Evolutionary conservation across 1,139 yeast species (phyloP).

Genomic region (Suhomyces bolitotheri): DNA sequence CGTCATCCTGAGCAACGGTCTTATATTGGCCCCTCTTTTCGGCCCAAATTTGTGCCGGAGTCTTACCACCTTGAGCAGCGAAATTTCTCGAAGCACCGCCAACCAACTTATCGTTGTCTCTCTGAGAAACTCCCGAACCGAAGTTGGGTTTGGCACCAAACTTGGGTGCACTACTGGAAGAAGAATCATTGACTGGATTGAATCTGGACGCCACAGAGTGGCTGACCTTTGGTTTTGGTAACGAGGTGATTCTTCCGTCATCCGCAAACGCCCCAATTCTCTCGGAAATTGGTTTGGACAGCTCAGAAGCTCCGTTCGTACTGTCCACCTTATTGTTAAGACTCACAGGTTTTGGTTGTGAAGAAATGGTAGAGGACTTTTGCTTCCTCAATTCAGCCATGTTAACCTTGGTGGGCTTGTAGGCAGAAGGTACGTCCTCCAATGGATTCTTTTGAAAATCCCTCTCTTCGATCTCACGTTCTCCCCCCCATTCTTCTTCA

Average conservation of each 20-base stretch:
- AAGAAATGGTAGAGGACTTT: conserved; percentile 50
- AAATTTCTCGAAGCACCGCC: conserved; percentile 71
- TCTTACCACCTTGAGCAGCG: conserved; percentile 75
- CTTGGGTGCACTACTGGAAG: conserved; percentile 29
- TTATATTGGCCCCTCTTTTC: conserved; percentile 74
- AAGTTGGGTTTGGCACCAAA: conserved; percentile 58
- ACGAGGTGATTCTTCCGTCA: conserved; percentile 56
- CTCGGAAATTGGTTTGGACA: conserved; percentile 40
- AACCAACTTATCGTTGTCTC: conserved; percentile 46
- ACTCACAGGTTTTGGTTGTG: conserved; percentile 33
- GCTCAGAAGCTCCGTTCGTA: conserved; percentile 11
- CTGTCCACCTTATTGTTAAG: conserved; percentile 29
- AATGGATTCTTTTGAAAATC: conserved; percentile 66
- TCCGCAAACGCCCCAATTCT: conserved; percentile 41
- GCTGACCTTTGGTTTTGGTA: conserved; percentile 65
- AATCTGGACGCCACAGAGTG: conserved; percentile 56
- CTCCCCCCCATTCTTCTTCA: conserved; percentile 68
- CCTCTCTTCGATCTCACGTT: conserved; percentile 66
- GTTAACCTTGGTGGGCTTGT: conserved; percentile 60
- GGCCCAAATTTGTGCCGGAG: conserved; percentile 97
- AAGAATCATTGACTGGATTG: conserved; percentile 20
- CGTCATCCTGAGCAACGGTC: conserved; percentile 36
- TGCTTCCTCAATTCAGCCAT: conserved; percentile 46
- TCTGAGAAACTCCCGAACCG: conserved; percentile 27
- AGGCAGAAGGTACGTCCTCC: conserved; percentile 62